Evolutionary conservation across 116 monocot species (phyloP), one percentile per base, ranked within the genome.

Genomic region (Iris pallida): DNA sequence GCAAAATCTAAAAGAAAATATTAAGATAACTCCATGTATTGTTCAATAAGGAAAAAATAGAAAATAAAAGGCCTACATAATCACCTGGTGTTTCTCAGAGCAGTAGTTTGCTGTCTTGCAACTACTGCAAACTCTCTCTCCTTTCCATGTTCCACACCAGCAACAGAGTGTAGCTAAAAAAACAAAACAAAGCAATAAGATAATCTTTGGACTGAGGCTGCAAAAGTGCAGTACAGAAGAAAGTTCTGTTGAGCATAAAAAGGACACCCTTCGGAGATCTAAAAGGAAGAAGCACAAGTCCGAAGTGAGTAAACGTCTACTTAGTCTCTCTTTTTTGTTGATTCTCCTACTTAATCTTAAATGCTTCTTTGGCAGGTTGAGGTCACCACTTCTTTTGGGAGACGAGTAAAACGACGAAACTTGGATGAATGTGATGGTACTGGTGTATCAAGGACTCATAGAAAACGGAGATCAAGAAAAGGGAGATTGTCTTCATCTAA

Each of bases 361-460:
- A 7, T 73, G 64, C 61, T 65, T 80, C 14, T 52, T 51, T 79
- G 42, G 44, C 84, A 98, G 93, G 76, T 66, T 71, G 88, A 80
- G 57, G 46, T 90, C 44, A 83, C 82, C 15, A 91, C 98, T 75
- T 86, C 88, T 72, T 99, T 94, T 75, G 99, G 93, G 52, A 90
- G 99, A 65, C 81, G 85, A 44, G 88, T 99, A 20, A 99, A 93
- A 78, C 69, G 88, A 79, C 82, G 79, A 71, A 90, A 84, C 43
- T 75, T 93, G 66, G 93, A 90, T 69, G 91, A 86, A 47, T 80
- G 62, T 79, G 93, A 88, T 79, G 88, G 64, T 5, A 47, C 64
- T 43, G 42, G 20, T 47, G 30, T 58, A 19, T 73, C 80, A 61
- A 87, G 57, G 68, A 63, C 47, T 47, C 64, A 77, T 8, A 87